Evolutionary conservation across 2,329 filamentous ascomycete genomes (phyloP).

Genomic region (Arthrobotrys musiformis): DNA sequence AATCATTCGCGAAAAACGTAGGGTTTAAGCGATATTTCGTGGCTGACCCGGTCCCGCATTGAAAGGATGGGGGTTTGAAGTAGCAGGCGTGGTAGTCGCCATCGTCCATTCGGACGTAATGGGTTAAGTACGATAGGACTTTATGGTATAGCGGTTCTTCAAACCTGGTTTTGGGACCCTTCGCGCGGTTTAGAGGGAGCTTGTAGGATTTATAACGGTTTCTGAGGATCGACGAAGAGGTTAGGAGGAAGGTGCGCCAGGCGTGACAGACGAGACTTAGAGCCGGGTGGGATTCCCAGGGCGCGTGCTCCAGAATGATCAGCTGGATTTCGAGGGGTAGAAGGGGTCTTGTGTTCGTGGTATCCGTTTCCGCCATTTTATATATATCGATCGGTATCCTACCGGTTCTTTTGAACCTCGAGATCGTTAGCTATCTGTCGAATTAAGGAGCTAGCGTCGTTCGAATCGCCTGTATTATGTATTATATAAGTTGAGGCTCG

Average conservation of each 20-base stretch:
- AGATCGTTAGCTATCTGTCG: too few species aligned
- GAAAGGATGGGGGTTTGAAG: not conserved
- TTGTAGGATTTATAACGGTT: not conserved
- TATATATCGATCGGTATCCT: too few species aligned
- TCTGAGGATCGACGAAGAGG: not conserved
- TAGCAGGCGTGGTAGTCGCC: not conserved
- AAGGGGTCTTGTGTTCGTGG: not conserved
- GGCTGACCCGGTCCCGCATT: too few species aligned
- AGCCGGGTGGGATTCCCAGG: not conserved
- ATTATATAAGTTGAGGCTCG: too few species aligned
- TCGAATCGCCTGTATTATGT: too few species aligned
- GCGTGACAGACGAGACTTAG: not conserved
- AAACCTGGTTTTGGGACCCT: not conserved
- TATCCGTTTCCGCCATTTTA: too few species aligned
- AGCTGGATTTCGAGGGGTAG: slow-evolving; percentile 20
- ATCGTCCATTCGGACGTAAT: slow-evolving; percentile 3
- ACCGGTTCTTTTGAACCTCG: too few species aligned
- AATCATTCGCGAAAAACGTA: not conserved
- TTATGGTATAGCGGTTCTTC: not conserved
- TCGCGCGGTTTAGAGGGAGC: not conserved
- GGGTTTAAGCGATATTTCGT: not conserved
- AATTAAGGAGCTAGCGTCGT: too few species aligned
- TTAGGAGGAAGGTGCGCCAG: slow-evolving; percentile 12
- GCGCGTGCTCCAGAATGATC: slow-evolving; percentile 1
- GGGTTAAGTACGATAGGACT: not conserved